Base-by-base conservation (phyloP, 257 asterid species). In the Solanum pennellii region DNA sequence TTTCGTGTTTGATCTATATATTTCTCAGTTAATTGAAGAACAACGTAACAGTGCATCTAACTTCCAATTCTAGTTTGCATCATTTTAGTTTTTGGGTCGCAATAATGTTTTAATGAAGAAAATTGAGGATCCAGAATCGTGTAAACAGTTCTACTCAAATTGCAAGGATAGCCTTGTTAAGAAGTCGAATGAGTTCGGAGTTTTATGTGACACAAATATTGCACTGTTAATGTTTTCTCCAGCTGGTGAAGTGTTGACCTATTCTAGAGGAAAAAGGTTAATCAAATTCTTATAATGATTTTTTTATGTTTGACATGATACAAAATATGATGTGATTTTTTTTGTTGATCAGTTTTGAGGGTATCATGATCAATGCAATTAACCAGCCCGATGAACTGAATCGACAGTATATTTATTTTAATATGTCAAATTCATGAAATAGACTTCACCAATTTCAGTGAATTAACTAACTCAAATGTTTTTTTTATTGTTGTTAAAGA, bases 181-280 rank as follows among this genome's bases (percentile, higher is more conserved):
- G 89, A 95, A 95, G 90, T 94, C 95, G 12, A 82, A 85, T 25
- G 98, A 95, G 89, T 92, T 95, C 10, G 82, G 95, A 1, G 88
- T 95, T 33, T 68, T 95, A 23, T 94, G 98, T 52, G 98, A 92
- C n/a, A 92, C 95, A 4, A 94, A 94, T 42, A 94, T 95, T 5
- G 98, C 91, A 74, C 91, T 95, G 71, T 71, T 94, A 84, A 90
- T 95, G 94, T 95, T 94, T 77, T 92, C 98, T 6, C 98, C 95
- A 73, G 80, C 88, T 29, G 96, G 96, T 41, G 91, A 90, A 25
- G 92, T 95, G 83, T 88, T 93, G 44, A 44, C 87, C 89, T 94
- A 89, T 25, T 91, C 98, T 49, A 91, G 92, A 88, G 89, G 86
- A 4, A 93, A 92, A 88, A 95, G 95, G 98, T 93, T 41, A 47